Base-by-base conservation (phyloP, 2,329 filamentous ascomycete genomes). In the Trichoderma sp. region DNA sequence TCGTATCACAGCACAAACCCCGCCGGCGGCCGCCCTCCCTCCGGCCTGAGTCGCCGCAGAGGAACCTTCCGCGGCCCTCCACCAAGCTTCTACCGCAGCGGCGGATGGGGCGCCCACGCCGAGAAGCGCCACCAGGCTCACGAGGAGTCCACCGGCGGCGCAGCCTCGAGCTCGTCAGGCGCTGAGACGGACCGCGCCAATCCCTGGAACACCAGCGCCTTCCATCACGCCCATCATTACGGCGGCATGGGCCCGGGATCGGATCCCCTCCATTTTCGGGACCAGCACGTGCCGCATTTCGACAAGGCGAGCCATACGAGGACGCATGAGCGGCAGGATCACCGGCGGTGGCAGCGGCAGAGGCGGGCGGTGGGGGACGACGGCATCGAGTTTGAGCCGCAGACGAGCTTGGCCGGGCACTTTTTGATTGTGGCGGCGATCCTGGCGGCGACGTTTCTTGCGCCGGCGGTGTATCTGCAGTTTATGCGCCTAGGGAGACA, bases 11-110 rank as follows among this genome's bases (percentile, higher is more conserved):
- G 84, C 72, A 80, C 80, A 2, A 80, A 83, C 63, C 90, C 88
- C 0, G 90, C 89, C 3, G 92, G 92, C 61, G 89, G 90, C 1
- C 87, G 95, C 0, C 89, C 94, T 0, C 89, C 95, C 0, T 92
- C 88, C 1, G 95, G 95, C 0, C 82, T 99, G 35, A 93, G 90
- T 76, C 87, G 90, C 48, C 87, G 94, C 27, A 84, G 92, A 3
- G 87, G 89, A 2, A 84, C 89, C 5, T 97, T 96, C 78, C 87
- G 87, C 22, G 94, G 94, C 0, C 94, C 95, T 4, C 94, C 95
- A 60, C 94, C 94, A 0, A 92, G 89, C 71, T 98, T 97, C 81
- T 97, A 93, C 79, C 86, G 90, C 19, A 89, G 86, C 70, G 93
- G 93, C 5, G 92, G 91, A 3, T 96, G 93, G 86, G 92, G 92